Evolutionary conservation across 2,329 filamentous ascomycete genomes (phyloP), one percentile per base, ranked within the genome.

Genomic region (Curvularia verruculosa): DNA sequence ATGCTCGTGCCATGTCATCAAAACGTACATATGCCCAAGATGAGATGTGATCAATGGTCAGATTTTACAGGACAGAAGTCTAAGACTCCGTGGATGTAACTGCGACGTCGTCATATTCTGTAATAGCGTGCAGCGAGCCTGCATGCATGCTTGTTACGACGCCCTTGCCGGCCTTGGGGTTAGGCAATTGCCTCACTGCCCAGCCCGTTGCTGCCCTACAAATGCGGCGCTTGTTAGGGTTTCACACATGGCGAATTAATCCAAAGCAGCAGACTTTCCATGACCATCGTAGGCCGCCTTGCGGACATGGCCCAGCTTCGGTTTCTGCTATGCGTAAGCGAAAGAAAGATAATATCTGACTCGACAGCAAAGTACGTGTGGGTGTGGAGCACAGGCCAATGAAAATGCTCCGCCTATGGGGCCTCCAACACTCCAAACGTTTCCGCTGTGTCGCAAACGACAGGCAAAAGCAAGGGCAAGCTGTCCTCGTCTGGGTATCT

Each of bases 1-100:
- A 49, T 58, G 50, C 49, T 60, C 47, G 41, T 52, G 43, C 43
- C 58, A 29, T 43, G 57, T 53, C 40, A 56, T 54, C 18, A 39
- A 29, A n/a, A 49, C 40, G 58, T 41, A 41, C 39, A 15, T 46
- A 44, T 58, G 54, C 49, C 57, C 49, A 54, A 46, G 41, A 52
- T 63, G 61, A 58, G 48, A 46, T 49, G 36, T 46, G 58, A 58
- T 62, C 45, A 57, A 48, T 55, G 52, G 31, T 50, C 60, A 62
- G 60, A 56, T 48, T 54, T 55, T 64, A 43, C 34, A 46, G 26
- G 45, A 34, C 46, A 57, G 36, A 40, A 52, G 12, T 34, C 50
- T 45, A 31, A n/a, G n/a, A n/a, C n/a, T n/a, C n/a, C n/a, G n/a
- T 23, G 31, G 24, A 49, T 50, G 23, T 37, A 18, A 41, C 26